phyloP scores from a whole-genome alignment of 202 grass and related monocot species.

The Schoenoplectus tabernaemontani region DNA sequence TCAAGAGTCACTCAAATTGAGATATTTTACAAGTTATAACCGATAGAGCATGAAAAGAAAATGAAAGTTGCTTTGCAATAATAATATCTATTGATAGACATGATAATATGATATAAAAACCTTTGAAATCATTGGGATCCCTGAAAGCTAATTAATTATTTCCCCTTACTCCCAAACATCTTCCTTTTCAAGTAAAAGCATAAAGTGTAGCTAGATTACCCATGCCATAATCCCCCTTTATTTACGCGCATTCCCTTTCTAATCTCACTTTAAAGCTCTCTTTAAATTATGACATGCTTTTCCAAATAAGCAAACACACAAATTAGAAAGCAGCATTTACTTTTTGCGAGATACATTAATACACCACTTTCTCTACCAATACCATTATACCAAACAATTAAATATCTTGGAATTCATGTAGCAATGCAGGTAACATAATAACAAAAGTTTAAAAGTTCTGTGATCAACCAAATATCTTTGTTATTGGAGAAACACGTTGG shows the following conservation, averaged over 20 bases:
- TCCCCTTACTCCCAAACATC: neutral
- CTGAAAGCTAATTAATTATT: slow-evolving; percentile 4
- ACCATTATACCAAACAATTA: neutral
- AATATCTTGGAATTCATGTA: neutral
- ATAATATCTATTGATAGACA: neutral
- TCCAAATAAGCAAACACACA: neutral
- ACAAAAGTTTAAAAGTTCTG: neutral
- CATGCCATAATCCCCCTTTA: neutral
- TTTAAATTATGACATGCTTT: neutral
- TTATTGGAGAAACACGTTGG: neutral
- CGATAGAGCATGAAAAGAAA: neutral
- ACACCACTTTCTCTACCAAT: neutral
- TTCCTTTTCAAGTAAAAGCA: neutral
- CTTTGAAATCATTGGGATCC: neutral
- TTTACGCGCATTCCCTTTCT: slow-evolving; percentile 13
- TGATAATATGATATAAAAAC: neutral
- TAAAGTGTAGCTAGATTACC: neutral
- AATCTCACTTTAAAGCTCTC: neutral
- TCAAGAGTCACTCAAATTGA: neutral
- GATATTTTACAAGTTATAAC: neutral
- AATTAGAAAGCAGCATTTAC: neutral
- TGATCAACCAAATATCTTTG: neutral
- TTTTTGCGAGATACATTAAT: neutral
- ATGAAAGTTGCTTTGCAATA: neutral
- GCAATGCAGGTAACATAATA: neutral